Percentiles rank a stretch among this genome's conserved stretches.
Conservation (phyloP, 2,329 filamentous ascomycete genomes). For the Ascochyta clinopodiicola region DNA sequence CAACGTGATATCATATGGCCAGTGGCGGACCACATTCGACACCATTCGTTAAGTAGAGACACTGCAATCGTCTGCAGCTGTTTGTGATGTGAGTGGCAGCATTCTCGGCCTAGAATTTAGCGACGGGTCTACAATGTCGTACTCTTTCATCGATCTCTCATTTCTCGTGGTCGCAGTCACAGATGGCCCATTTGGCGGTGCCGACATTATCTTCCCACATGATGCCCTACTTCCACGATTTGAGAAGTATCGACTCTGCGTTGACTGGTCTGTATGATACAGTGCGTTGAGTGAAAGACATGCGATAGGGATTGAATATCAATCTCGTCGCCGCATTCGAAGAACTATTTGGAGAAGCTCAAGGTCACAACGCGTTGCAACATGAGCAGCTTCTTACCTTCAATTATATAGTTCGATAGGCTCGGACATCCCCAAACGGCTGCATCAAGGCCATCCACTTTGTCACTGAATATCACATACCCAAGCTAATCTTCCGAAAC, state of each 20-base stretch:
- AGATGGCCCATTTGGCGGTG: background rate
- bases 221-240: background rate
- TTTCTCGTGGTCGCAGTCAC: background rate
- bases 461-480: background rate
- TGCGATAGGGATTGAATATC: background rate
- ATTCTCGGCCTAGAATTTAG: conserved; percentile 54
- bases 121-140: background rate
- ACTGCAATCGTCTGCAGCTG: conserved; percentile 61
- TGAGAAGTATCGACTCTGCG: background rate
- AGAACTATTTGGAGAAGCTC: conserved; percentile 38
- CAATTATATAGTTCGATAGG: background rate
- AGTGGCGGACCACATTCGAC: conserved; percentile 66
- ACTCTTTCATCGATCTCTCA: background rate
- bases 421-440: conserved; percentile 58
- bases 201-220: background rate
- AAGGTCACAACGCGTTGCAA: conserved; percentile 35
- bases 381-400: conserved; percentile 48
- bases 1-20: conserved; percentile 54
- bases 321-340: background rate
- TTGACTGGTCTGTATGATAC: background rate
- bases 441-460: background rate
- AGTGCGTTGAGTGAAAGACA: background rate
- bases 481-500: conserved; percentile 1
- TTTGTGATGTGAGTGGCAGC: conserved; percentile 65
- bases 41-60: conserved; percentile 63